Percentiles rank a stretch among this genome's conserved stretches.
Conservation (phyloP, 2,329 filamentous ascomycete genomes). For the Trichoderma atroviride region DNA sequence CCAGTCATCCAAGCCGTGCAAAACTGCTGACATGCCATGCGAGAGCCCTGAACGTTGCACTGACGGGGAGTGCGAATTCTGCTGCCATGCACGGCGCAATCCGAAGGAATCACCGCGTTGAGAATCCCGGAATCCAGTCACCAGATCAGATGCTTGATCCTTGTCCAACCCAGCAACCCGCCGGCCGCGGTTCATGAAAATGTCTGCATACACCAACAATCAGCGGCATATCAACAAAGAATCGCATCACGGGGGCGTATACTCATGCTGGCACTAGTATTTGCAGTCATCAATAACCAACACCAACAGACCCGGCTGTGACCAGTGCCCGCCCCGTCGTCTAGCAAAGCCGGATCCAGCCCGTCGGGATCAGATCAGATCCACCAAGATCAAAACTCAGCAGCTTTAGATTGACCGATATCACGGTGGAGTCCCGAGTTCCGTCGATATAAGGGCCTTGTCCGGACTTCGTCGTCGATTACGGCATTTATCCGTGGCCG, state of each 20-base stretch:
- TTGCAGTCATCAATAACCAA: background rate
- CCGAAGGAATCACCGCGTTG: background rate
- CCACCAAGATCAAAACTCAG: constrained; percentile 3
- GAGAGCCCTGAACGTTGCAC: background rate
- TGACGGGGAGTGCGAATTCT: background rate
- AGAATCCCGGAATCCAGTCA: background rate
- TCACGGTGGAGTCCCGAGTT: constrained; percentile 19
- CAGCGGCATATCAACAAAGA: background rate
- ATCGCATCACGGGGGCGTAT: background rate
- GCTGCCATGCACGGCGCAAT: background rate
- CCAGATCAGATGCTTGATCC: background rate
- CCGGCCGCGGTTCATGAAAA: background rate
- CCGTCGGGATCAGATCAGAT: constrained; percentile 18
- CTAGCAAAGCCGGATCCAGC: background rate
- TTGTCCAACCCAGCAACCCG: background rate
- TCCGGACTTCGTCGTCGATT: background rate
- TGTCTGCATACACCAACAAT: background rate
- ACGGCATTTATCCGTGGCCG: constrained; percentile 9
- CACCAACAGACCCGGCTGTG: background rate
- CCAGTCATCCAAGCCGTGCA: background rate
- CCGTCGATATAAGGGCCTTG: background rate
- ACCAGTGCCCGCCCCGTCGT: background rate
- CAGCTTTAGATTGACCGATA: background rate
- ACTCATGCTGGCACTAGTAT: background rate
- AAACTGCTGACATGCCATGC: background rate